Conservation (phyloP, 768 basidiomycete genomes). For the Lentinula lateritia region DNA sequence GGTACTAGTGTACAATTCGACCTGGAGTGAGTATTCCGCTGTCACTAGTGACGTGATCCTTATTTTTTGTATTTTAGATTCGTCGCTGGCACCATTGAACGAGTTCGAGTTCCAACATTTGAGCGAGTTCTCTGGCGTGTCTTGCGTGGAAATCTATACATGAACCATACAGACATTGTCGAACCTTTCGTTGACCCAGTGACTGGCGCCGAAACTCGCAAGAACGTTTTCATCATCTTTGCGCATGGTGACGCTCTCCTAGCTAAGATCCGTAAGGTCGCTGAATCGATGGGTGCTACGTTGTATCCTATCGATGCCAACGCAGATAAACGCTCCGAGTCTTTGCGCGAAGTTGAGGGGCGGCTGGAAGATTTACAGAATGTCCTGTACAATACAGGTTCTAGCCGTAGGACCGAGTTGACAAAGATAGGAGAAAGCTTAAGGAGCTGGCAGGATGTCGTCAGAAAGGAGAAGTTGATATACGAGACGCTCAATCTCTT, state of each 20-base stretch:
- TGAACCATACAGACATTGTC: conserved; percentile 95
- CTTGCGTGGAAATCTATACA: conserved; percentile 94
- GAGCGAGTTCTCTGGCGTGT: conserved; percentile 99
- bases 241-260: conserved; percentile 92
- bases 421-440: conserved; percentile 80
- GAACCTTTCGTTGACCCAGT: conserved; percentile 89
- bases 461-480: conserved; percentile 92
- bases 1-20: conserved; percentile 62
- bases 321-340: conserved; percentile 85
- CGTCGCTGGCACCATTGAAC: conserved; percentile 94
- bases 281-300: conserved; percentile 98
- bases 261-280: conserved; percentile 95
- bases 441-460: conserved; percentile 89
- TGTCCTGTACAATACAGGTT: conserved; percentile 84
- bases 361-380: conserved; percentile 90
- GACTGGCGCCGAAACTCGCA: conserved; percentile 80
- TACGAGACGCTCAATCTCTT: conserved; percentile 95
- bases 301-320: conserved; percentile 95
- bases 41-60: neutral
- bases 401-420: conserved; percentile 78
- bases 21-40: conserved; percentile 60
- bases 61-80: conserved; percentile 47
- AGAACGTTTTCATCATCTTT: conserved; percentile 99
- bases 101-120: conserved; percentile 85
- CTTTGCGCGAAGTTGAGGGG: conserved; percentile 80